These are phyloP conservation scores for Talaromyces sp. DNA, from an alignment of 2,329 filamentous ascomycete species.

Conservation along the genomic window DNA sequence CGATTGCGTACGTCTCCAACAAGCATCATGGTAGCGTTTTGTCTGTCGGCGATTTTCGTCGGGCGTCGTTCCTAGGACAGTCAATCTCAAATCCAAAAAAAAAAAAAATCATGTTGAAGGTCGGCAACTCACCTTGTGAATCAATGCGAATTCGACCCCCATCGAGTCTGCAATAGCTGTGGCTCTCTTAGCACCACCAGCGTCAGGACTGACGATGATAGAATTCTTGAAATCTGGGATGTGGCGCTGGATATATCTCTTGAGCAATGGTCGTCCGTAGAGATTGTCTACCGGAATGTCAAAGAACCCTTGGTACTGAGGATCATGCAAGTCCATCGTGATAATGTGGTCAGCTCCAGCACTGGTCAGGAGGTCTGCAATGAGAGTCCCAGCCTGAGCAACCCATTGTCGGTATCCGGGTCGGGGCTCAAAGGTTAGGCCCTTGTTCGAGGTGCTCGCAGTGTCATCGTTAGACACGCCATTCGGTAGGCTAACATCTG, in stretches of 20 bases:
- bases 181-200: conserved; percentile 91
- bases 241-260: conserved; percentile 67
- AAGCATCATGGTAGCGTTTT: conserved; percentile 83
- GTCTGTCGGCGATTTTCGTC: conserved; percentile 78
- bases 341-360: conserved; percentile 96
- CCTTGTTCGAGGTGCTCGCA: conserved; percentile 51
- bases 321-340: conserved; percentile 94
- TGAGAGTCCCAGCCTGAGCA: conserved; percentile 88
- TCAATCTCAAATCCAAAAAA: background rate
- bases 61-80: conserved; percentile 70
- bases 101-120: background rate
- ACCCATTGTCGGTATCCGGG: conserved; percentile 99
- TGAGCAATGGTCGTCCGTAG: conserved; percentile 60
- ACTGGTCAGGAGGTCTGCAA: conserved; percentile 90
- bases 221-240: conserved; percentile 80
- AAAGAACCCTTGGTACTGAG: conserved; percentile 97
- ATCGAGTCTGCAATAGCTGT: conserved; percentile 91
- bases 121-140: conserved; percentile 75
- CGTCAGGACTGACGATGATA: conserved; percentile 93
- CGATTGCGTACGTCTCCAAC: conserved; percentile 79
- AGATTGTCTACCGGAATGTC: conserved; percentile 98
- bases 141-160: conserved; percentile 92
- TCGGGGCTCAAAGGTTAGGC: conserved; percentile 65
- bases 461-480: conserved; percentile 47
- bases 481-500: conserved; percentile 19